Base-by-base conservation (phyloP, 73 alveolate species). In the Paramecium octaurelia region DNA sequence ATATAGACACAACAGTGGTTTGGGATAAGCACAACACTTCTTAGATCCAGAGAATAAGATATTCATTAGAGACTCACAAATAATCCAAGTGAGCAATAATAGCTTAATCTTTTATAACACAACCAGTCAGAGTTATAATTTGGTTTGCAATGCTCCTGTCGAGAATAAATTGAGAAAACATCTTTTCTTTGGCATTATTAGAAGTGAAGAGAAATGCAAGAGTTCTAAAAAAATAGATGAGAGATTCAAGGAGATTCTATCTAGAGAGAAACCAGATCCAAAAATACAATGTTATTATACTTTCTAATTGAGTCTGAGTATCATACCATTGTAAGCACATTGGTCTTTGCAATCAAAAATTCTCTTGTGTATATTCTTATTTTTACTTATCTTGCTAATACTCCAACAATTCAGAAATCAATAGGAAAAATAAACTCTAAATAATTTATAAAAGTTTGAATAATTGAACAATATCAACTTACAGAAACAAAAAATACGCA, bases 201-300 rank as follows among this genome's bases (percentile, higher is more conserved):
- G 91, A 23, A 80, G 91, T 80, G 91, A 80, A 80, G 91, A 80
- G 46, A 80, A 80, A 20, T 80, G 91, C 48, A 64, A 64, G 50
- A 35, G 31, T 24, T 23, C 70, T 10, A 24, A 80, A 44, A 44
- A 40, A 23, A 48, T 23, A 4, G 91, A 80, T 48, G 75, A 44
- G 18, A 20, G 57, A 80, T 42, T 80, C 12, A 44, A 80, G 46
- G 64, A 23, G 31, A 44, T 42, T 31, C 21, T 42, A 44, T 42
- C 43, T 38, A 40, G 21, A 40, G 91, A 73, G 40, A 36, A 80
- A 27, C 4, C n/a, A 16, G 59, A 75, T 42, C 88, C 88, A 6
- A 14, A 75, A 75, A 38, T 75, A 35, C n/a, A 75, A 38, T 75
- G 88, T 18, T 75, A 75, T 75, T 75, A 75, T 75, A 75, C 88